Conservation (phyloP, 2,329 filamentous ascomycete species). For the Dactylellina parvicollis region DNA sequence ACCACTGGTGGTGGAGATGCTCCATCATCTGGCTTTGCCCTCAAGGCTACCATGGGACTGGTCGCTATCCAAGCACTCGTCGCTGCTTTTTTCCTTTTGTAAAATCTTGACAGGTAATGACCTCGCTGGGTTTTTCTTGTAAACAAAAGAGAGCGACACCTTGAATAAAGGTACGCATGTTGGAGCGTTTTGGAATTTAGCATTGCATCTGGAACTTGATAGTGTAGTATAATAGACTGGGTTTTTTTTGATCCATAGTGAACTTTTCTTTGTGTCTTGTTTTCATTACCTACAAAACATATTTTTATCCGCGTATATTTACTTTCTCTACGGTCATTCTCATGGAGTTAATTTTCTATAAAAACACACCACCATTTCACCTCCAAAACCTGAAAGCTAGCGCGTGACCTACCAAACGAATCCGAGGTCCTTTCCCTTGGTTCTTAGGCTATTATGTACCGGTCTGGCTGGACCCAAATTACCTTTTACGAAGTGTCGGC, state of each 20-base stretch:
- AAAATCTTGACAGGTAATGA: slow-evolving; percentile 1
- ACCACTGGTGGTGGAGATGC: slow-evolving; percentile 29
- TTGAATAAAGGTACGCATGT: slow-evolving; percentile 33
- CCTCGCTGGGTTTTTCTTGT: slow-evolving; percentile 4
- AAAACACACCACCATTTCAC: background rate
- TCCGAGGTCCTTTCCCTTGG: too few relatives aligned
- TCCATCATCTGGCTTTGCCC: slow-evolving; percentile 28
- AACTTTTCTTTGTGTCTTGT: slow-evolving; percentile 16
- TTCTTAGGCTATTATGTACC: too few relatives aligned
- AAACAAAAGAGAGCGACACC: slow-evolving; percentile 1
- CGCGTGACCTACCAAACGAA: too few relatives aligned
- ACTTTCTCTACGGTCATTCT: slow-evolving; percentile 9
- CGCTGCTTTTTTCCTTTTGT: slow-evolving; percentile 53
- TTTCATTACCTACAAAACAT: background rate
- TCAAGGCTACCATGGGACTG: slow-evolving; percentile 35
- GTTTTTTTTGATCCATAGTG: slow-evolving; percentile 9
- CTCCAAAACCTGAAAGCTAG: too few relatives aligned
- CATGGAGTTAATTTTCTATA: background rate
- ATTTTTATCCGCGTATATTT: background rate
- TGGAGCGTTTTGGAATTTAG: slow-evolving; percentile 38
- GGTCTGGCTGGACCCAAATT: too few relatives aligned
- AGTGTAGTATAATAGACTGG: slow-evolving; percentile 51
- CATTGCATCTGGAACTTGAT: slow-evolving; percentile 45
- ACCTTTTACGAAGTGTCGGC: too few relatives aligned
- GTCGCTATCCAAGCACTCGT: slow-evolving; percentile 27